Base-by-base conservation (phyloP, 2,329 filamentous ascomycete genomes). In the Penicillium sp. region DNA sequence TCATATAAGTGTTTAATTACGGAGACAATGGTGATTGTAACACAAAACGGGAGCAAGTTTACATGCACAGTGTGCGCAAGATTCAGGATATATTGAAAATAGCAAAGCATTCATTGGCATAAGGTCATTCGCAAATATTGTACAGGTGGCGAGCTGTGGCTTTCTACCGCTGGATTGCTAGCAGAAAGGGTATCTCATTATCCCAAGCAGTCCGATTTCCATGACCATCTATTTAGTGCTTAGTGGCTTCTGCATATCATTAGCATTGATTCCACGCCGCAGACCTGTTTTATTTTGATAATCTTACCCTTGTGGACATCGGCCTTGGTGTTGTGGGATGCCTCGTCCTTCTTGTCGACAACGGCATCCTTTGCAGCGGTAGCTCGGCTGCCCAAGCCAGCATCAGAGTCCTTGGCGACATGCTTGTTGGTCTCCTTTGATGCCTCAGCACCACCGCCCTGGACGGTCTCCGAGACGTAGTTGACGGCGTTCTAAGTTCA, bases 391-490 rank as follows among this genome's bases (percentile, higher is more conserved):
- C 77, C 71, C 57, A 85, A 19, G 67, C 66, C 61, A 59, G 79
- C 79, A 70, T 85, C 76, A 72, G 67, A 73, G 70, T 86, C 84
- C 81, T 88, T 88, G 75, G 86, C 86, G 65, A 85, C 81, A 64
- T 82, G 71, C 83, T 88, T 88, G 83, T 88, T 88, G 78, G 79
- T 78, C 78, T 88, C 85, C 84, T 88, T 88, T 77, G 80, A 84
- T 61, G 82, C 78, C 63, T 81, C 80, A 59, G 78, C 77, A 62
- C 79, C 71, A 60, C 78, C 79, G 74, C 86, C 78, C 80, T 87
- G 81, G 72, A 85, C 76, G 69, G 79, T 78, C 80, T 88, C 86
- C 65, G 83, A 77, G 76, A 88, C 84, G 83, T 88, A 88, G 82
- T 87, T 87, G 77, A 78, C 84, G 70, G 81, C 82, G 77, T 87